Evolutionary conservation across 192 early-diverging fungal genomes (phyloP).

Genomic region (Irineochytrium annulatum): DNA sequence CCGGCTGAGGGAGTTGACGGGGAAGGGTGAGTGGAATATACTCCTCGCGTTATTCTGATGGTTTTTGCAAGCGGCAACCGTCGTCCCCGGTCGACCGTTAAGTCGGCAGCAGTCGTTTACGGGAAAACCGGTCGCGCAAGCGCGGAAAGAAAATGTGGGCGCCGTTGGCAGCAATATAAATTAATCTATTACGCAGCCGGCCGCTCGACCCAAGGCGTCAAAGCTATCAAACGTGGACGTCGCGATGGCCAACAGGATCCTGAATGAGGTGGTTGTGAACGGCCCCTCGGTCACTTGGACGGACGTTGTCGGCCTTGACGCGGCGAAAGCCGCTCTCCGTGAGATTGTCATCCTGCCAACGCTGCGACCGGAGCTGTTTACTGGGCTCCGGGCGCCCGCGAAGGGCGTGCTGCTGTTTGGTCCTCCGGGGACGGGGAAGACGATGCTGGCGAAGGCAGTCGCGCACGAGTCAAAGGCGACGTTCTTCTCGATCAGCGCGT

Average conservation of each 20-base stretch:
- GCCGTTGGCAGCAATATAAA: too few species aligned
- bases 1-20: constrained; percentile 27
- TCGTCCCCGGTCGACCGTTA: neutral
- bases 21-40: neutral
- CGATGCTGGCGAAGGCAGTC: constrained; percentile 56
- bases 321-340: constrained; percentile 44
- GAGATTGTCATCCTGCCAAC: constrained; percentile 57
- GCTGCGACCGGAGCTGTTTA: constrained; percentile 54
- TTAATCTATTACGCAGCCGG: too few species aligned
- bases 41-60: neutral
- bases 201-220: too few species aligned
- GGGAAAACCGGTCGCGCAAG: neutral
- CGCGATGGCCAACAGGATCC: constrained; percentile 41
- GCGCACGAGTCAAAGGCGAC: constrained; percentile 48
- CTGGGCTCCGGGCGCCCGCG: constrained; percentile 49
- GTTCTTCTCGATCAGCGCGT: constrained; percentile 53
- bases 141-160: too few species aligned
- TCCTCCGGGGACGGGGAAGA: constrained; percentile 55
- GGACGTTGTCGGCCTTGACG: constrained; percentile 50
- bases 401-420: constrained; percentile 50
- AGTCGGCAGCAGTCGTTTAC: neutral
- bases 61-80: neutral
- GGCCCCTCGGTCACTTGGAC: constrained; percentile 42
- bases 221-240: constrained; percentile 17
- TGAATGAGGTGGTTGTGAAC: constrained; percentile 51